Base-by-base conservation (phyloP, 1,139 yeast genomes). In the Debaryomyces robertsiae region DNA sequence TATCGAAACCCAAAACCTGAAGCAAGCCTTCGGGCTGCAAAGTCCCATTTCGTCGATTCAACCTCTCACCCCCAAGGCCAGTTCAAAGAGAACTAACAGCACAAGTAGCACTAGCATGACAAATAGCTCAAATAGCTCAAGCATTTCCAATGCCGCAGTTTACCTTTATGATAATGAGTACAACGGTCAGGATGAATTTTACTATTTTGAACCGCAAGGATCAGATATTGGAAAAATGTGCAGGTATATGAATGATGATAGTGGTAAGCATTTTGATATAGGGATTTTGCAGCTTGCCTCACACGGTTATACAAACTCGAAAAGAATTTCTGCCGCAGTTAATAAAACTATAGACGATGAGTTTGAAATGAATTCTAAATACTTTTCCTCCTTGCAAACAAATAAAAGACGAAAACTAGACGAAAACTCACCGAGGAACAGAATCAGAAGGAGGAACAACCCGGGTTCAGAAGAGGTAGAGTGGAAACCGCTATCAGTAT, bases 401-500 rank as follows among this genome's bases (percentile, higher is more conserved):
- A 49, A 37, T 40, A 48, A 44, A 35, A 41, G 9, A 39, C 37
- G 29, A n/a, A 11, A n/a, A 10, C 4, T 18, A 3, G 16, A 23
- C 10, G n/a, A 9, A 9, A 32, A 18, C 5, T 9, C 27, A 14
- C n/a, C 7, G 2, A 35, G 27, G 30, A 13, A 27, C 9, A 41
- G 31, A 36, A 22, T 40, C 10, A 46, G 48, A 25, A 48, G 51
- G 30, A 51, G 63, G 36, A 43, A 62, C 39, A 53, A 57, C 28
- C 58, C 60, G 5, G 19, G 15, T 28, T 37, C 38, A 2, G 58
- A 51, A 30, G 49, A 48, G 15, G 46, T 60, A 42, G 52, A 44
- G 14, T 69, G 75, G 75, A 57, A 57, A 30, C 74, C 74, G 1
- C 49, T 63, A 14, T 64, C 71, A 17, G 54, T 69, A 3, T 68